phyloP scores from a whole-genome alignment of 108 stramenopile genomes.

The Cyclotella distinguenda region DNA sequence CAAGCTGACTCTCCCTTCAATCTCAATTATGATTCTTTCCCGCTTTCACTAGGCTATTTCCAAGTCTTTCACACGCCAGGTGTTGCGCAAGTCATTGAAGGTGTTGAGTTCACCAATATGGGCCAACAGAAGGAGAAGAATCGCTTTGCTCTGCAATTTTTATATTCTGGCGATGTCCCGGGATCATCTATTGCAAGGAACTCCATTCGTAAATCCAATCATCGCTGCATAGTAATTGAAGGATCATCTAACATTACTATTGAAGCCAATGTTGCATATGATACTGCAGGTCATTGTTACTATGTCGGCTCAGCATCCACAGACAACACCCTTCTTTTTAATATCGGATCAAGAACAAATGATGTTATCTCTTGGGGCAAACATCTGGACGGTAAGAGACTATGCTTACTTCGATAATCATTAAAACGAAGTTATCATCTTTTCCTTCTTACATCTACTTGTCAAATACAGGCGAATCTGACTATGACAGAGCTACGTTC shows the following conservation, averaged over 20 bases:
- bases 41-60: no score
- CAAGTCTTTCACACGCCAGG: conserved; percentile 60
- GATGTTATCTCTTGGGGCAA: conserved; percentile 25
- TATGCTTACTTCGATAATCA: no score
- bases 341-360: conserved; percentile 39
- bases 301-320: conserved; percentile 28
- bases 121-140: conserved; percentile 50
- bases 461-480: conserved; percentile 12
- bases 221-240: conserved; percentile 63
- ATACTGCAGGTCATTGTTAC: conserved; percentile 44
- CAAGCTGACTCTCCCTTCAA: no score
- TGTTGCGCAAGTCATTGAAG: conserved; percentile 56
- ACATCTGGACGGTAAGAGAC: conserved; percentile 15
- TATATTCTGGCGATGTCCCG: conserved; percentile 41
- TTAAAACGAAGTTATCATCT: no score
- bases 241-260: conserved; percentile 54
- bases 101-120: conserved; percentile 56
- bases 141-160: conserved; percentile 61
- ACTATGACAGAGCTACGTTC: conserved; percentile 30
- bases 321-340: conserved; percentile 17
- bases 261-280: conserved; percentile 57
- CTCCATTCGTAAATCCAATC: conserved; percentile 57
- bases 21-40: no score
- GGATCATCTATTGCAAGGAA: conserved; percentile 57
- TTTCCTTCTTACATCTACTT: not conserved